A percentile compares a stretch with the other conserved stretches of the same genome.
Evolutionary conservation across 345 rosid genomes (phyloP).

Genomic region (Acer yangbiense): DNA sequence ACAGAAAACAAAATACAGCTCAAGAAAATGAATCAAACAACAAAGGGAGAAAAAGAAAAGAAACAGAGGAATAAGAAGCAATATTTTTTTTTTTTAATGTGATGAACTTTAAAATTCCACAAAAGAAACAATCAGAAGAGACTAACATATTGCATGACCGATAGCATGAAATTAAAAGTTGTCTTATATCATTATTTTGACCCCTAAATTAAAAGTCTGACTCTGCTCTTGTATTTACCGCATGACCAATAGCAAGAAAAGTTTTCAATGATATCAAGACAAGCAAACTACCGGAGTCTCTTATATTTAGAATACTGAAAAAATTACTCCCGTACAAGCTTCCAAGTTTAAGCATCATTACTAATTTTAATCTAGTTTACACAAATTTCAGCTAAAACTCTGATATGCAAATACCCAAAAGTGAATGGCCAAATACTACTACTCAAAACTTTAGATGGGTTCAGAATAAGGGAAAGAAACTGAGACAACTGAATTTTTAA

Average conservation of each 20-base stretch:
- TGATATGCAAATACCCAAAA: no score
- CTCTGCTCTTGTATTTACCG: not conserved
- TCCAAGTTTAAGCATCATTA: not conserved
- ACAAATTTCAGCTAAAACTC: no score
- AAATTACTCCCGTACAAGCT: not conserved
- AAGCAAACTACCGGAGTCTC: not conserved
- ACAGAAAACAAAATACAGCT: not conserved
- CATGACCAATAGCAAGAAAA: slow-evolving; percentile 4
- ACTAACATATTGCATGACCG: not conserved
- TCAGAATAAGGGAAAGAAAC: no score
- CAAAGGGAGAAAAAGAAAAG: not conserved
- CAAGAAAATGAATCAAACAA: not conserved
- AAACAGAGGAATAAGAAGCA: not conserved
- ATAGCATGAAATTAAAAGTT: not conserved
- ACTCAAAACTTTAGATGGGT: no score
- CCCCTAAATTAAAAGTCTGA: not conserved
- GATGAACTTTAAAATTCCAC: not conserved
- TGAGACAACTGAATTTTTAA: not conserved
- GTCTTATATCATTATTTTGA: not conserved
- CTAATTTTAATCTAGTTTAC: not conserved
- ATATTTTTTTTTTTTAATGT: not conserved
- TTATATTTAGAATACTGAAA: not conserved
- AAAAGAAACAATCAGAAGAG: not conserved
- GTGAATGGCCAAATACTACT: no score
- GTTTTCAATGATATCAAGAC: not conserved